phyloP scores from a whole-genome alignment of 331 rosid genomes.

The Rhamnella rubrinervis region DNA sequence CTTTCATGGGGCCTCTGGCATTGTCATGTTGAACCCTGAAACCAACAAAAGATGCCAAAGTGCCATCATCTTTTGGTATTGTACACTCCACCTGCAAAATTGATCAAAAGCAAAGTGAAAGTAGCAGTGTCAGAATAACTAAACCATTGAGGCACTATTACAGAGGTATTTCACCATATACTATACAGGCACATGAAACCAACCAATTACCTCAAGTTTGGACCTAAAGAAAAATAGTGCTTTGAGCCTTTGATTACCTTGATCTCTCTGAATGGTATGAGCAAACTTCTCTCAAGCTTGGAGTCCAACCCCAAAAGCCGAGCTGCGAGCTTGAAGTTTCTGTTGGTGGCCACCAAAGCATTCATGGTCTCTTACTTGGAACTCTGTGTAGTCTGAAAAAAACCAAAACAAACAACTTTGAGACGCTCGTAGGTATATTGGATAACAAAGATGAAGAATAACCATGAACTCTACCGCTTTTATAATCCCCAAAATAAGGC shows the following conservation, averaged over 20 bases:
- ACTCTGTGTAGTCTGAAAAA: too few relatives aligned
- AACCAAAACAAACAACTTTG: too few relatives aligned
- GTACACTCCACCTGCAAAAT: constrained; percentile 81
- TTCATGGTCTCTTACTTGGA: constrained; percentile 43
- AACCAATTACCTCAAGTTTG: too few relatives aligned
- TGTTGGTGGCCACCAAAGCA: constrained; percentile 92
- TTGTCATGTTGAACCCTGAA: constrained; percentile 92
- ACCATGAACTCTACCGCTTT: too few relatives aligned
- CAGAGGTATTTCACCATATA: too few relatives aligned
- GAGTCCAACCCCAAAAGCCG: constrained; percentile 86
- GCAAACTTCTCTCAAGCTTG: constrained; percentile 78
- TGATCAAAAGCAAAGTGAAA: constrained; percentile 1
- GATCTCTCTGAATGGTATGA: constrained; percentile 90
- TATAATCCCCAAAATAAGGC: too few relatives aligned
- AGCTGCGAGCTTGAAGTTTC: constrained; percentile 80
- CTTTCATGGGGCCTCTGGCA: constrained; percentile 99
- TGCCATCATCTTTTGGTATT: constrained; percentile 91
- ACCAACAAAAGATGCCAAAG: constrained; percentile 70
- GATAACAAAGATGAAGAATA: too few relatives aligned
- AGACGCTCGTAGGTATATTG: too few relatives aligned
- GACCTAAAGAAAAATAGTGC: not conserved
- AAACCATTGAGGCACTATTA: too few relatives aligned
- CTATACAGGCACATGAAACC: too few relatives aligned
- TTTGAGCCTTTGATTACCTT: constrained; percentile 41
- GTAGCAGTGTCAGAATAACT: not conserved